These are phyloP conservation scores for Mrakia gelida DNA, from an alignment of 768 basidiomycete species.

Conservation along the genomic window DNA sequence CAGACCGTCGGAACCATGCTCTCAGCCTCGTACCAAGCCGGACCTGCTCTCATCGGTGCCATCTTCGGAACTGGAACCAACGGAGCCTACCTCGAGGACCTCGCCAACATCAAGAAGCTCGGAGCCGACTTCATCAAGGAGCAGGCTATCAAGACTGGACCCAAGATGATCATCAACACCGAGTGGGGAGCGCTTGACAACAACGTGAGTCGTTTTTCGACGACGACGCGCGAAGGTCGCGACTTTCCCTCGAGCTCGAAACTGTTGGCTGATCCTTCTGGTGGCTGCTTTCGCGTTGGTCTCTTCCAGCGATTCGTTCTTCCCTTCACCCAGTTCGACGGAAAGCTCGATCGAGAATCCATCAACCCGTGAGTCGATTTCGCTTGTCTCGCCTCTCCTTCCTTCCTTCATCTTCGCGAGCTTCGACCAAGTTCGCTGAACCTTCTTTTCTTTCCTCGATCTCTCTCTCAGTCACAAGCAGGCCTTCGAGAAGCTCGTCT, in stretches of 20 bases:
- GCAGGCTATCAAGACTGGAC: constrained; percentile 50
- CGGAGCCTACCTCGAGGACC: constrained; percentile 89
- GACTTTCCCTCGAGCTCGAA: not conserved
- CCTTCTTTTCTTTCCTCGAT: not conserved
- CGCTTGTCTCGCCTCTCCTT: not conserved
- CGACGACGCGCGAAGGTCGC: too few species aligned
- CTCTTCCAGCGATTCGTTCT: constrained; percentile 65
- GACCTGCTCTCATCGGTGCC: constrained; percentile 75
- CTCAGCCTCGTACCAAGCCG: constrained; percentile 87
- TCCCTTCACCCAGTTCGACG: constrained; percentile 85
- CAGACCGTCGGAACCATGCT: constrained; percentile 94
- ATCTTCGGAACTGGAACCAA: constrained; percentile 99
- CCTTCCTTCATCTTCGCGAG: too few species aligned
- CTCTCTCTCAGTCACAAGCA: constrained; percentile 56
- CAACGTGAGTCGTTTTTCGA: constrained; percentile 53
- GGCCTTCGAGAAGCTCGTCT: constrained; percentile 96
- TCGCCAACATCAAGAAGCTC: constrained; percentile 79
- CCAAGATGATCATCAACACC: constrained; percentile 87
- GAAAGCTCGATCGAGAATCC: constrained; percentile 81
- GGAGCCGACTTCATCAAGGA: constrained; percentile 54
- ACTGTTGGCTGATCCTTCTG: not conserved
- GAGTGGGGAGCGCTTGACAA: constrained; percentile 99
- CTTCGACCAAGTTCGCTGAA: not conserved
- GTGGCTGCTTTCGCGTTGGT: not conserved
- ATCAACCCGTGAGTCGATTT: constrained; percentile 67